Conservation (phyloP, 306 rosid species). For the Rosa persica region DNA sequence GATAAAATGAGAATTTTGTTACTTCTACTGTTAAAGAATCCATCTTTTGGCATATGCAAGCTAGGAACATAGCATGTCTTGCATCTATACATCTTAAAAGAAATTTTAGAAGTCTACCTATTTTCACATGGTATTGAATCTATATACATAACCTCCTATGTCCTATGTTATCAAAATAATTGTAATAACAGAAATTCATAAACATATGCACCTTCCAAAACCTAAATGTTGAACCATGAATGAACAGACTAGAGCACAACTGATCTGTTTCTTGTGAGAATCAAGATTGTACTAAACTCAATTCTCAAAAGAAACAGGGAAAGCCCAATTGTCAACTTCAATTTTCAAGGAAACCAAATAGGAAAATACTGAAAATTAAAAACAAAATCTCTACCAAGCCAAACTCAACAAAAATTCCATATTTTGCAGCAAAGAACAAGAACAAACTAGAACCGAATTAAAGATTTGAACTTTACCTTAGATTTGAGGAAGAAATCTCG, state of each 20-base stretch:
- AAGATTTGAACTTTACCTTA: conserved; percentile 10
- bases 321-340: conserved; percentile 5
- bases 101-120: background rate
- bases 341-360: conserved; percentile 9
- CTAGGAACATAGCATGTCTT: background rate
- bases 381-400: background rate
- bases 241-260: background rate
- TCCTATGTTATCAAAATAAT: background rate
- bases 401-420: background rate
- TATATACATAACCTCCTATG: background rate
- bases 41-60: background rate
- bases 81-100: background rate
- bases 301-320: background rate
- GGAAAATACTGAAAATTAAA: background rate
- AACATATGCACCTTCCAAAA: background rate
- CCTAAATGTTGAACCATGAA: background rate
- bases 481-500: background rate
- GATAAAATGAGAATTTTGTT: background rate
- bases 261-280: background rate
- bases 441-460: background rate
- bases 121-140: background rate
- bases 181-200: background rate
- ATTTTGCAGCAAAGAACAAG: background rate
- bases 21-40: background rate
- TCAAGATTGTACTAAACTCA: background rate